Evolutionary conservation across 2,329 filamentous ascomycete species (phyloP), one percentile per base, ranked within the genome.

Genomic region (Hypoxylon sp.): DNA sequence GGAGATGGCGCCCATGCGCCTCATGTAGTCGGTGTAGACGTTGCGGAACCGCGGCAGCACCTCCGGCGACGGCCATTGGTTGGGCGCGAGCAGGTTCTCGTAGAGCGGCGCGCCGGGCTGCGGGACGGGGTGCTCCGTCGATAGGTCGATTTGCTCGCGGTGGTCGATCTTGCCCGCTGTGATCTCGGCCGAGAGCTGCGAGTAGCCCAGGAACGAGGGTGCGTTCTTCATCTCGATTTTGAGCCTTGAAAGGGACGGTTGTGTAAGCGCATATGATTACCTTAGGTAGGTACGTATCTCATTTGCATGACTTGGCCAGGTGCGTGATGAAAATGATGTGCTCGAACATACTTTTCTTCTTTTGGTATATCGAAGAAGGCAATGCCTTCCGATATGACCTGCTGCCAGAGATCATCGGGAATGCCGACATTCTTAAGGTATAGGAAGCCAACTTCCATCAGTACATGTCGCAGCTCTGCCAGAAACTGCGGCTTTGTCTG

Each of bases 401-500:
- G 80, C 23, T 86, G 75, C 72, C 92, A 89, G 57, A 95, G 80
- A 41, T 86, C 82, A 14, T 90, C 85, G 4, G 90, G 83, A 55
- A 95, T 89, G 21, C 91, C 91, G 2, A 92, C 90, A 75, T 97
- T 94, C 76, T 90, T 91, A 67, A 97, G 86, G 75, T 97, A 97
- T 21, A 97, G 79, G 75, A 97, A 97, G 1, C 93, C 93, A n/a
- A 97, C 92, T 77, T 95, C 91, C 74, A 97, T 87, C 32, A 97
- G 82, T 0, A 93, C 92, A 79, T 91, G 84, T 14, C 91, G 90
- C 32, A 97, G 85, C 59, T 92, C 84, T 0, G 82, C 79, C 0
- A 97, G 86, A 74, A 97, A 96, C 32, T 81, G 82, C 2, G 91
- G 86, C 80, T 96, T 97, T 0, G 91, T 90, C 4, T 82, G 81